Percentiles rank a stretch among this genome's conserved stretches.
Evolutionary conservation across 768 basidiomycete genomes (phyloP).

Genomic region (Hypholoma fasciculare): DNA sequence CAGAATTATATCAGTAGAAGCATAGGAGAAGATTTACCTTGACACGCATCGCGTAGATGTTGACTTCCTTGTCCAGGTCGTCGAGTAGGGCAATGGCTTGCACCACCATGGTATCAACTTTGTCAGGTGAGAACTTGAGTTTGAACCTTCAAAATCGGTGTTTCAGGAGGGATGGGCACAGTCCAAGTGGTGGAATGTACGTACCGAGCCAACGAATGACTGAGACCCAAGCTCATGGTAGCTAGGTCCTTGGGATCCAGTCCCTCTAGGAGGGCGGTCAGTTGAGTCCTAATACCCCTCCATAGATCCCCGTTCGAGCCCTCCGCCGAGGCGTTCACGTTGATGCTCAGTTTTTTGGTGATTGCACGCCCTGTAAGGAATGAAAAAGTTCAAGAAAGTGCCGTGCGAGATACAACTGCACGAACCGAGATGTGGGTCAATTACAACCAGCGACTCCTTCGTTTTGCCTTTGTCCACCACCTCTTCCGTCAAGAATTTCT

Average conservation of each 20-base stretch:
- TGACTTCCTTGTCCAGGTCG: conserved; percentile 99
- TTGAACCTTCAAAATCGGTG: conserved; percentile 68
- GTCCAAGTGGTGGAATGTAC: neutral
- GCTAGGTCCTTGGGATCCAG: conserved; percentile 92
- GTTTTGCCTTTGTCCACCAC: conserved; percentile 88
- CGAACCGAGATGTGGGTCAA: conserved; percentile 90
- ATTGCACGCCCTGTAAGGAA: conserved; percentile 69
- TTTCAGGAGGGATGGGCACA: neutral
- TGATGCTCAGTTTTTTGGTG: conserved; percentile 91
- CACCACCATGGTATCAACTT: conserved; percentile 99
- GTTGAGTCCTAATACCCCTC: conserved; percentile 92
- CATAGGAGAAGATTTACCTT: conserved; percentile 58
- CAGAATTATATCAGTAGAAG: neutral
- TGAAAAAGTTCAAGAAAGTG: neutral
- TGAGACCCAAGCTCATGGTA: conserved; percentile 97
- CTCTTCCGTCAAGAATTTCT: conserved; percentile 89
- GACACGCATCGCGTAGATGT: conserved; percentile 98
- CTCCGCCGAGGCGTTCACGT: conserved; percentile 64
- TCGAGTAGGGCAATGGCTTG: conserved; percentile 98
- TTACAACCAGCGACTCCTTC: conserved; percentile 81
- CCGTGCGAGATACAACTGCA: conserved; percentile 11
- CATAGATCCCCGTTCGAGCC: conserved; percentile 72
- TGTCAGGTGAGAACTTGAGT: conserved; percentile 99
- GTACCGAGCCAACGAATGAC: conserved; percentile 93
- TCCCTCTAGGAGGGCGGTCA: conserved; percentile 85